phyloP scores from a whole-genome alignment of 805 yeast genomes.

The Priceomyces fermenticarens region DNA sequence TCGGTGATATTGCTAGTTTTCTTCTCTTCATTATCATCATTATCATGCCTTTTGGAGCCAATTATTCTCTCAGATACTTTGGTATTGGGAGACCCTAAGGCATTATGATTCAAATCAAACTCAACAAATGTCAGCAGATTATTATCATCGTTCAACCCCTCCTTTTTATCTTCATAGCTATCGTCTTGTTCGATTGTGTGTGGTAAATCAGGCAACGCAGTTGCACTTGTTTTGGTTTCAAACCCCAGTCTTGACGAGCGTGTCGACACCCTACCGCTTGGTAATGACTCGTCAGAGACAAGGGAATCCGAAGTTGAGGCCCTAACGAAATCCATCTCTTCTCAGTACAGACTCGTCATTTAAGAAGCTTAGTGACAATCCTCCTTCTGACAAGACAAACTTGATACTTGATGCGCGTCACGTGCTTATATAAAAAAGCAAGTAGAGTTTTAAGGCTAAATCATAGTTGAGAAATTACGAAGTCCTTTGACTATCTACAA shows the following conservation, averaged over 20 bases:
- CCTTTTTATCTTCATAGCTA: background rate
- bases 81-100: background rate
- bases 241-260: constrained; percentile 3
- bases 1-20: no score
- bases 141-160: background rate
- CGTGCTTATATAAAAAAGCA: background rate
- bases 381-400: no score
- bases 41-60: background rate
- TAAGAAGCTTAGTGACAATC: background rate
- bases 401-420: no score
- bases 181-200: background rate
- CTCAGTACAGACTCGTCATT: background rate
- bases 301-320: constrained; percentile 8
- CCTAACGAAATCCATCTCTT: constrained; percentile 2
- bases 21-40: background rate
- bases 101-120: constrained; percentile 21
- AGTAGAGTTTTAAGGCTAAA: background rate
- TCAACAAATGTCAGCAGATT: constrained; percentile 20
- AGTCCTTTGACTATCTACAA: background rate
- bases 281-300: constrained; percentile 8
- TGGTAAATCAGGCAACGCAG: constrained; percentile 22
- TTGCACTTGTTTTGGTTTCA: constrained; percentile 17
- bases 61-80: constrained; percentile 7
- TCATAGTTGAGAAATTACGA: background rate
- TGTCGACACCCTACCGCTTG: constrained; percentile 1